phyloP scores from a whole-genome alignment of 768 basidiomycete species.

The Pisolithus albus region DNA sequence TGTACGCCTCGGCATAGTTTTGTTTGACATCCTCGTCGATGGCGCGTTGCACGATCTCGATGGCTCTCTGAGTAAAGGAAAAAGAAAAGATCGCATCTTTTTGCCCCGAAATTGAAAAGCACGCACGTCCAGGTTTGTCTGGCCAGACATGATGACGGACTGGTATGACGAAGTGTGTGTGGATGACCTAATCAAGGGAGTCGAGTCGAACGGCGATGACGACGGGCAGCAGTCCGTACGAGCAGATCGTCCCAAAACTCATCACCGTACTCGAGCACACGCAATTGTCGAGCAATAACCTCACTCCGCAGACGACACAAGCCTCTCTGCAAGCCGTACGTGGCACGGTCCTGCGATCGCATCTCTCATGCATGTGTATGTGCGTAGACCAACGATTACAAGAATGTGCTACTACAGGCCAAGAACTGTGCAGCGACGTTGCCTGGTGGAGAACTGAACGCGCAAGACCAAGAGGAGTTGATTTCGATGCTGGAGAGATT shows the following conservation, averaged over 20 bases:
- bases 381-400: conserved; percentile 67
- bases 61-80: conserved; percentile 50
- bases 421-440: conserved; percentile 51
- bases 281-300: conserved; percentile 47
- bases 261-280: conserved; percentile 55
- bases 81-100: conserved; percentile 4
- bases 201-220: too few relatives aligned
- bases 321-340: conserved; percentile 59
- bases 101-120: background rate
- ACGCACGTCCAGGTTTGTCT: conserved; percentile 45
- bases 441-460: conserved; percentile 66
- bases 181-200: background rate
- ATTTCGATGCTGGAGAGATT: conserved; percentile 61
- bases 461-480: conserved; percentile 65
- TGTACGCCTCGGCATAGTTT: conserved; percentile 93
- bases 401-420: conserved; percentile 48
- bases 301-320: conserved; percentile 56
- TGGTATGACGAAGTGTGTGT: background rate
- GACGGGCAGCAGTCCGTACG: conserved; percentile 32
- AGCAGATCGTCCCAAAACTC: conserved; percentile 53
- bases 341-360: conserved; percentile 3
- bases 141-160: conserved; percentile 34
- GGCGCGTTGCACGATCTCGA: conserved; percentile 87
- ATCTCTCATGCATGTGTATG: background rate
- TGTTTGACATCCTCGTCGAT: conserved; percentile 90